Evolutionary conservation across 306 rosid genomes (phyloP), one percentile per base, ranked within the genome.

Genomic region (Quercus bicolor): DNA sequence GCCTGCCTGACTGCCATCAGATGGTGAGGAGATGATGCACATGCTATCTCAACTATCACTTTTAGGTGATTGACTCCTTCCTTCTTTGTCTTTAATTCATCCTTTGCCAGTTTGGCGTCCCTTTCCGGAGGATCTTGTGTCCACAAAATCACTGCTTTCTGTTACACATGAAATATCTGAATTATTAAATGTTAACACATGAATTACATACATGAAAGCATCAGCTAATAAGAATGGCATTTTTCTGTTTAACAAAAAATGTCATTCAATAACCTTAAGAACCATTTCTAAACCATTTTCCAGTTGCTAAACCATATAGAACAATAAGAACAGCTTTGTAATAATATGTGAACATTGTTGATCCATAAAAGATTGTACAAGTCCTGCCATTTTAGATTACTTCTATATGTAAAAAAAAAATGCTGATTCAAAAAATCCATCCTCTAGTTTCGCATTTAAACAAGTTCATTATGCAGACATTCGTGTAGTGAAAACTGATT

Each of bases 1-100:
- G 85, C 87, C 81, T 90, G 88, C 84, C 98, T 93, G 74, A 96
- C 99, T 28, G 87, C 92, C 74, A 91, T 81, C 81, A 90, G 85
- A 86, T 96, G 98, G 85, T 88, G 85, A 57, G 99, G 97, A 81
- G 91, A 83, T n/a, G 98, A 78, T 43, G 96, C 89, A 68, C 99
- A 96, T 7, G 98, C 89, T 81, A 96, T 87, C 90, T 93, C 99
- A 54, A 90, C 87, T 66, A 96, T 78, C 82, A 90, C 84, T 81
- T 85, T 81, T 15, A 93, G 88, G 19, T 87, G 80, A 62, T 87
- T 79, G 68, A 85, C 59, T 37, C 90, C 87, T 18, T 83, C 85
- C 82, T 15, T 84, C 81, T 60, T 81, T 26, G 59, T 83, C 80
- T 79, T 83, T 87, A 95, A 78, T 13, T 90, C 93, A 1, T 83